phyloP scores from a whole-genome alignment of 192 early-diverging fungal genomes.

The Coemansia sp. region DNA sequence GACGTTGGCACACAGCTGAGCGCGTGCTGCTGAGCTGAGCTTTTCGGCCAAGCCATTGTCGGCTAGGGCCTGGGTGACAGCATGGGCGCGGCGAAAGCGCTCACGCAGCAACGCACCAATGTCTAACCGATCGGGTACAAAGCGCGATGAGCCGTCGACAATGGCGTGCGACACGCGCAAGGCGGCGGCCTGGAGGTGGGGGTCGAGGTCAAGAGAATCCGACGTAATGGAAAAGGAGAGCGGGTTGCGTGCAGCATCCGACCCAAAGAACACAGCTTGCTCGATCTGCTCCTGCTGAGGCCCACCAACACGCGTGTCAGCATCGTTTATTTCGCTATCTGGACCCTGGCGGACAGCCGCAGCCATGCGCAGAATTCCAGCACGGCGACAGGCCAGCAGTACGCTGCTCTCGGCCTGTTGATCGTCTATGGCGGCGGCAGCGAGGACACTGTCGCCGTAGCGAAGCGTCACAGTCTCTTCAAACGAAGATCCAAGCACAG shows the following conservation, averaged over 20 bases:
- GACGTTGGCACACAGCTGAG: slow-evolving; percentile 27
- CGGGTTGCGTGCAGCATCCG: slow-evolving; percentile 17
- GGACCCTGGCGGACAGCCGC: not conserved
- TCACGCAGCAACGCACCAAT: slow-evolving; percentile 38
- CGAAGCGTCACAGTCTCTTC: slow-evolving; percentile 38
- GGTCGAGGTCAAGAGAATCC: slow-evolving; percentile 12
- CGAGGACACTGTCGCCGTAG: slow-evolving; percentile 19
- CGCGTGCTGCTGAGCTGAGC: slow-evolving; percentile 12
- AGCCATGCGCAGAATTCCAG: slow-evolving; percentile 38
- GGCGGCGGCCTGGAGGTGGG: slow-evolving; percentile 29
- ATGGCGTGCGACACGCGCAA: slow-evolving; percentile 39
- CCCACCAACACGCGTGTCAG: slow-evolving; percentile 4
- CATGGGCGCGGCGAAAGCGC: slow-evolving; percentile 30
- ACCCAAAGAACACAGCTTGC: slow-evolving; percentile 51
- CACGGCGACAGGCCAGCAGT: slow-evolving; percentile 19
- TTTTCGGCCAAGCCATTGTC: slow-evolving; percentile 17
- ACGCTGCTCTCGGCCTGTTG: slow-evolving; percentile 19
- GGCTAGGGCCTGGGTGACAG: slow-evolving; percentile 30
- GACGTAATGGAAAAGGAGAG: slow-evolving; percentile 30
- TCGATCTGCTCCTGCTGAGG: slow-evolving; percentile 39
- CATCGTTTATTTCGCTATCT: not conserved
- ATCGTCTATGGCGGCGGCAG: not conserved
- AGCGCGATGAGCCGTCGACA: slow-evolving; percentile 41
- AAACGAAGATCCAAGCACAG: slow-evolving; percentile 8
- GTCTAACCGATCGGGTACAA: slow-evolving; percentile 36